These are phyloP conservation scores for Oldenlandia corymbosa DNA, from an alignment of 257 asterid genomes.

Conservation along the genomic window DNA sequence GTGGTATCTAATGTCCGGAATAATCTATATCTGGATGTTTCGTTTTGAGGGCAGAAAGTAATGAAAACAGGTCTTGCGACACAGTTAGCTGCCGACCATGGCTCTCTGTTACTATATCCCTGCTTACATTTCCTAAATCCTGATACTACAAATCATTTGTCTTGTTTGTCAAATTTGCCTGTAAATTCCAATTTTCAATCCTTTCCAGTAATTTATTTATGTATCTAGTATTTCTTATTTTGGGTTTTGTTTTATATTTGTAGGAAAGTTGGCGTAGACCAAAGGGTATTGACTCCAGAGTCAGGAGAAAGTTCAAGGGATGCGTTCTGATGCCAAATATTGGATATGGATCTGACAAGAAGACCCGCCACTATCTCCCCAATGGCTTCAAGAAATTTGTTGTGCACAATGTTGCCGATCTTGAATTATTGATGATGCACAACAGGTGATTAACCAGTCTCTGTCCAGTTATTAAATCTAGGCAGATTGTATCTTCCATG, in stretches of 20 bases:
- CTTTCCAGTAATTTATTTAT: no score
- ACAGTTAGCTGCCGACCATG: conserved; percentile 19
- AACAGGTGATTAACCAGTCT: conserved; percentile 29
- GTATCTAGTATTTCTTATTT: no score
- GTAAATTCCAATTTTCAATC: no score
- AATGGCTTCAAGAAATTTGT: conserved; percentile 65
- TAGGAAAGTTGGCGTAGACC: conserved; percentile 70
- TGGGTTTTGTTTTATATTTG: background rate
- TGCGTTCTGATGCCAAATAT: conserved; percentile 63
- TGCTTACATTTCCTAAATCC: conserved; percentile 14
- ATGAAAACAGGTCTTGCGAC: conserved; percentile 65
- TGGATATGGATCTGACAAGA: conserved; percentile 70
- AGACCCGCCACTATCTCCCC: conserved; percentile 60
- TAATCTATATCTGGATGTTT: conserved; percentile 38
- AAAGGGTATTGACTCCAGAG: conserved; percentile 72
- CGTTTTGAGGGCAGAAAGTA: conserved; percentile 46
- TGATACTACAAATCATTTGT: background rate
- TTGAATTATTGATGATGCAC: conserved; percentile 72
- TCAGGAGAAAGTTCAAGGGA: conserved; percentile 71
- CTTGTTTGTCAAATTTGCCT: background rate
- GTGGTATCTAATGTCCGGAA: conserved; percentile 49
- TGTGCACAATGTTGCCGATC: conserved; percentile 55
- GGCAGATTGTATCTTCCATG: no score
- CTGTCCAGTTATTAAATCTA: background rate
- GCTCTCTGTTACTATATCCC: conserved; percentile 29